A percentile compares a stretch with the other conserved stretches of the same genome.
Evolutionary conservation across 768 basidiomycete genomes (phyloP).

Genomic region (Suillus cothurnatus): DNA sequence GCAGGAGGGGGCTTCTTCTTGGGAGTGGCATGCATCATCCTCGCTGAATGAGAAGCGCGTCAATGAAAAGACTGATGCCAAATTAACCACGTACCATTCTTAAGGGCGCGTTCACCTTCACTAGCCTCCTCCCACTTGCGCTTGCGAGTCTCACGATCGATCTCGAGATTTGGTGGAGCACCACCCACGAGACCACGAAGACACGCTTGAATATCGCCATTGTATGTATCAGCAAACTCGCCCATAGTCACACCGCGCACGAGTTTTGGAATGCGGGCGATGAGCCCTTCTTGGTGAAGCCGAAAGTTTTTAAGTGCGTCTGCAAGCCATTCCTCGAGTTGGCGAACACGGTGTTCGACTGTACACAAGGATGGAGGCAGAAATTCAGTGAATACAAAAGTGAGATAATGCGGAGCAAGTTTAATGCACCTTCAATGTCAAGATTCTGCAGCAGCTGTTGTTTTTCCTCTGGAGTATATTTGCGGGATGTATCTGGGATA

Average conservation of each 20-base stretch:
- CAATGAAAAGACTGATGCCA: not conserved
- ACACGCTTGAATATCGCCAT: conserved; percentile 73
- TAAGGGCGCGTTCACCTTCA: conserved; percentile 50
- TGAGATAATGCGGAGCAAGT: not conserved
- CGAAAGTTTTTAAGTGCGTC: conserved; percentile 75
- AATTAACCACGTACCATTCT: conserved; percentile 54
- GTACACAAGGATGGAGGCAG: conserved; percentile 9
- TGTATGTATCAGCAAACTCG: conserved; percentile 78
- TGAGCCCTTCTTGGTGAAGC: conserved; percentile 73
- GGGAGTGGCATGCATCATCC: conserved; percentile 49
- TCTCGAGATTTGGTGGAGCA: conserved; percentile 47
- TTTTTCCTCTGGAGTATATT: conserved; percentile 69
- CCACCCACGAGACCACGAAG: conserved; percentile 61
- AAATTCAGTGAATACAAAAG: conserved; percentile 6
- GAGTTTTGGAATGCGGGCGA: conserved; percentile 73
- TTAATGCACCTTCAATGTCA: conserved; percentile 69
- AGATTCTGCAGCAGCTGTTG: conserved; percentile 74
- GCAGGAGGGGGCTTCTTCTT: conserved; percentile 54
- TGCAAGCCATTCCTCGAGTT: conserved; percentile 74
- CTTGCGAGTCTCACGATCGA: conserved; percentile 71
- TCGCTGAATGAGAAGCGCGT: conserved; percentile 37
- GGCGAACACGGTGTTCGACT: conserved; percentile 67
- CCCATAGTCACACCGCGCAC: conserved; percentile 73
- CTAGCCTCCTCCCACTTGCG: conserved; percentile 66
- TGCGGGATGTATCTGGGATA: conserved; percentile 25